These are phyloP conservation scores for Kwoniella europaea DNA, from an alignment of 768 basidiomycete genomes.

Conservation along the genomic window DNA sequence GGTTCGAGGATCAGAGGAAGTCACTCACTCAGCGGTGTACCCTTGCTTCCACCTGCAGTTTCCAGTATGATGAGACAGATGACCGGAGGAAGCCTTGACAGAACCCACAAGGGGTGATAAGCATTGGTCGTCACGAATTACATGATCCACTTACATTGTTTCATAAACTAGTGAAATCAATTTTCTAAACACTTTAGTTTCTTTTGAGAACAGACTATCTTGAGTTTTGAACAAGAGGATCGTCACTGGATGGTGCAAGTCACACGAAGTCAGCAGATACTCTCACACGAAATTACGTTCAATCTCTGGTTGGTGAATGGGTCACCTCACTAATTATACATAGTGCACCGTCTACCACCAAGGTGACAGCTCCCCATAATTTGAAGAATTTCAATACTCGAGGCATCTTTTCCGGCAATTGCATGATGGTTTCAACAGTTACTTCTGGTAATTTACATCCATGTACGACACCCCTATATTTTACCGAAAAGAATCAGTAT, in stretches of 20 bases:
- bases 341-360: constrained; percentile 16
- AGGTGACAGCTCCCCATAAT: constrained; percentile 18
- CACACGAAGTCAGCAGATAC: neutral
- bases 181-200: constrained; percentile 14
- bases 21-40: constrained; percentile 18
- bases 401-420: constrained; percentile 7
- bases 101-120: neutral
- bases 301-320: neutral
- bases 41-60: constrained; percentile 15
- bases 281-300: neutral
- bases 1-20: neutral
- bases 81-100: constrained; percentile 15
- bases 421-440: neutral
- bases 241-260: constrained; percentile 6
- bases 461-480: constrained; percentile 11
- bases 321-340: constrained; percentile 12
- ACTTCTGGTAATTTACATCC: constrained; percentile 17
- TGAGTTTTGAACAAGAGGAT: constrained; percentile 17
- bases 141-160: constrained; percentile 12
- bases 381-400: constrained; percentile 15
- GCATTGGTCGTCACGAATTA: neutral
- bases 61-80: constrained; percentile 19
- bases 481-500: neutral
- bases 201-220: constrained; percentile 19
- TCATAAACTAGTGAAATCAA: constrained; percentile 20